Conservation (phyloP, 2,329 filamentous ascomycete genomes). For the Penicillium digitatum region DNA sequence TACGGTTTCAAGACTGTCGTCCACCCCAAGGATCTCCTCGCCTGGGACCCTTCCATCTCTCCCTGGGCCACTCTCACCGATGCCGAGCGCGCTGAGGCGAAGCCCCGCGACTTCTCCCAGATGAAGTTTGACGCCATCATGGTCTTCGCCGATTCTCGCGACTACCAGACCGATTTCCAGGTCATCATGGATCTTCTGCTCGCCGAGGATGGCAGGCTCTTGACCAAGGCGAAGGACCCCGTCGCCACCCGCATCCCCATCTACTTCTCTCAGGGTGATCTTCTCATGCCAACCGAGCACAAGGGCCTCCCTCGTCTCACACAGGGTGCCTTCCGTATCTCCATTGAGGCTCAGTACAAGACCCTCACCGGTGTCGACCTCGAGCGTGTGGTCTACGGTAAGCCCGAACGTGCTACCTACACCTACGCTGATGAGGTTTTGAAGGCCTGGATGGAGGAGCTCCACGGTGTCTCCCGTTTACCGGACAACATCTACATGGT, state of each 20-base stretch:
- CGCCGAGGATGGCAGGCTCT: slow-evolving; percentile 62
- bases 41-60: slow-evolving; percentile 65
- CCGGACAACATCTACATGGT: slow-evolving; percentile 72
- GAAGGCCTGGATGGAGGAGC: slow-evolving; percentile 68
- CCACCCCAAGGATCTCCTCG: slow-evolving; percentile 69
- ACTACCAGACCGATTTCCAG: slow-evolving; percentile 72
- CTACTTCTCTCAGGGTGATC: slow-evolving; percentile 66
- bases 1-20: slow-evolving; percentile 72
- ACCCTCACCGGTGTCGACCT: slow-evolving; percentile 65
- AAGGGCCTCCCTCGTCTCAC: slow-evolving; percentile 63
- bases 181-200: slow-evolving; percentile 71
- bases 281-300: slow-evolving; percentile 63
- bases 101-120: slow-evolving; percentile 68
- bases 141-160: slow-evolving; percentile 69
- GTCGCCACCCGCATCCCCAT: slow-evolving; percentile 65
- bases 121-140: slow-evolving; percentile 69
- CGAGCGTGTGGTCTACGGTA: slow-evolving; percentile 72
- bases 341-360: slow-evolving; percentile 63
- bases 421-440: slow-evolving; percentile 73
- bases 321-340: slow-evolving; percentile 71
- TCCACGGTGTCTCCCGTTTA: slow-evolving; percentile 67
- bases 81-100: slow-evolving; percentile 63
- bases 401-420: slow-evolving; percentile 71
- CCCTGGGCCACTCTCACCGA: slow-evolving; percentile 66
- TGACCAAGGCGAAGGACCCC: slow-evolving; percentile 63